Evolutionary conservation across 1,284 basidiomycete species (phyloP), one percentile per base, ranked within the genome.

Genomic region (Macrocystidia cucumis): DNA sequence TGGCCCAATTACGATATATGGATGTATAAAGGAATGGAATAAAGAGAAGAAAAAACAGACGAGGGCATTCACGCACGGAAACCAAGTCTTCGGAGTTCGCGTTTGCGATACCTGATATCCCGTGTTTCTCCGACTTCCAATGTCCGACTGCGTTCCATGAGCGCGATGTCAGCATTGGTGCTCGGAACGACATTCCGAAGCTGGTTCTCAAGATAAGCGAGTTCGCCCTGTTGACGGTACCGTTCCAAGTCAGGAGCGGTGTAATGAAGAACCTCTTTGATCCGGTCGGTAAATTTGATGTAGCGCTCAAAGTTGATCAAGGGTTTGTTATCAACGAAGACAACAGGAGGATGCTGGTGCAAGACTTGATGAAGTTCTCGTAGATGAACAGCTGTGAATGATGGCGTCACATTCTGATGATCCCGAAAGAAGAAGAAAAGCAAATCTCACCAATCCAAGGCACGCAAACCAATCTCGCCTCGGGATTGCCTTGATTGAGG

Each of bases 301-400:
- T 63, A 67, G 21, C 64, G 61, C 29, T 55, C 43, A 37, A 66
- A 67, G 47, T 69, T 67, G 49, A 71, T 62, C 34, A 68, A 43
- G 1, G 51, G 44, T n/a, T 45, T 48, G 11, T 55, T 55, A 23
- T 60, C 54, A 9, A 50, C 35, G 19, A 58, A 36, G 11, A 60
- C 33, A 1, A 42, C 49, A 9, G 47, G 32, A 8, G 54, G 50
- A 36, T 57, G 43, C 32, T 46, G 44, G 36, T 52, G 42, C 24
- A 63, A 50, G 26, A 57, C 48, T 6, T 43, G 41, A 27, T 52
- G 38, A 1, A 69, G 44, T 34, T 64, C 60, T 20, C 54, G 59
- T 5, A 69, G 46, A 39, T 69, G 67, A 3, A 63, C 55, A 25
- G 57, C 66, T 68, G 41, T 19, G 29, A 22, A 22, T 17, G 37